Evolutionary conservation across 345 rosid species (phyloP).

Genomic region (Melaleuca quinquenervia): DNA sequence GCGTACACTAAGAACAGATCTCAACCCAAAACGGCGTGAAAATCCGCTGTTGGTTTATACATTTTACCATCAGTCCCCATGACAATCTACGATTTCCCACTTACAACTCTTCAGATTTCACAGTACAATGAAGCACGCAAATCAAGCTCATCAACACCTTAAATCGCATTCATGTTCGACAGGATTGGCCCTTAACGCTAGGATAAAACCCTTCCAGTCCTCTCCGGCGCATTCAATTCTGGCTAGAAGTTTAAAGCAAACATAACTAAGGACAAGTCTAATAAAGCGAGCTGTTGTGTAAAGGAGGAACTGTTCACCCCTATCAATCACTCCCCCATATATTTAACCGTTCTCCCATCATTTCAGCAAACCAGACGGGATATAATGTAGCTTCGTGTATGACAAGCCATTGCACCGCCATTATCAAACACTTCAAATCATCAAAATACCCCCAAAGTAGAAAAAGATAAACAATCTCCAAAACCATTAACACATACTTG

Average conservation of each 20-base stretch:
- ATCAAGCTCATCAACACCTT: background rate
- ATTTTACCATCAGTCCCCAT: background rate
- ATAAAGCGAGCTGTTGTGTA: background rate
- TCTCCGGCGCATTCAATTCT: background rate
- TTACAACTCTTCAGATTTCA: background rate
- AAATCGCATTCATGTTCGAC: background rate
- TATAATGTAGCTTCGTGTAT: background rate
- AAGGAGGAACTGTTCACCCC: background rate
- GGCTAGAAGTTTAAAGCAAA: background rate
- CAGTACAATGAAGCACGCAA: background rate
- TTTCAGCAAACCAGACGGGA: background rate
- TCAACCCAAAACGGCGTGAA: background rate
- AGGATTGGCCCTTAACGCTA: background rate
- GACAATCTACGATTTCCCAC: background rate
- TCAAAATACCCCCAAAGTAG: background rate
- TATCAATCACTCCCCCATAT: background rate
- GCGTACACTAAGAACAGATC: background rate
- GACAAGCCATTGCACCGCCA: background rate
- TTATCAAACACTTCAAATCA: background rate
- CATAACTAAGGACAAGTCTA: background rate
- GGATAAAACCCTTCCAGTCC: background rate
- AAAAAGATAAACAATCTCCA: background rate
- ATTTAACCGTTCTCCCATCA: background rate
- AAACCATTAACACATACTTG: background rate
- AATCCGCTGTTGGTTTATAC: background rate